Evolutionary conservation across 768 basidiomycete species (phyloP), one percentile per base, ranked within the genome.

Genomic region (Leccinum boreale): DNA sequence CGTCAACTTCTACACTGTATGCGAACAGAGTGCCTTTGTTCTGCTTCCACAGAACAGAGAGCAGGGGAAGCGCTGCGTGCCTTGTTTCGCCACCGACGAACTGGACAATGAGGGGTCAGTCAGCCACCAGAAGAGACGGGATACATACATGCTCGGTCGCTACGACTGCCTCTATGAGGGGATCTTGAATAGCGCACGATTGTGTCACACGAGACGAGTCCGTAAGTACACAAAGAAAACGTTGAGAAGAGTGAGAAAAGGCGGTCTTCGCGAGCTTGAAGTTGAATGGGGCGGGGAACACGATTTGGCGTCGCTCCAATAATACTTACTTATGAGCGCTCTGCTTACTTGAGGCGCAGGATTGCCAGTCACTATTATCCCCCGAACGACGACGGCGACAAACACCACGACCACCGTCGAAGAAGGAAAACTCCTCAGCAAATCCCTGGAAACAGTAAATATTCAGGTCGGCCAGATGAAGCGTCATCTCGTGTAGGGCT

Each of bases 31-130:
- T 78, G 3, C 92, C 94, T 59, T 86, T 89, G 65, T 90, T 88
- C 59, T 81, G 80, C 10, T 71, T 70, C 17, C 93, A 82, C 19
- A 95, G 77, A 12, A 72, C 66, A 44, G 77, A 74, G 42, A 97
- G 79, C 1, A 90, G 68, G 1, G 90, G 86, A 5, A 90, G 62
- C 8, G 87, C 82, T 17, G 81, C 85, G 36, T 81, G 79, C 0
- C 86, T 89, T 0, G 87, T 87, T 58, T 95, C 93, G 4, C 90
- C 94, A 0, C 94, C 93, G 1, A 95, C 94, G 63, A 96, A 98
- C 87, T 93, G 14, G n/a, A 11, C 1, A 5, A 29, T 4, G 5
- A 2, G 9, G 26, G 24, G n/a, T 60, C 36, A 50, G 50, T 42
- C 4, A 10, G 3, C 15, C 12, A 33, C 21, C 3, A 4, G 5